A percentile compares a stretch with the other conserved stretches of the same genome.
phyloP scores from a whole-genome alignment of 2,329 filamentous ascomycete species.

The Hypoxylon sp. region DNA sequence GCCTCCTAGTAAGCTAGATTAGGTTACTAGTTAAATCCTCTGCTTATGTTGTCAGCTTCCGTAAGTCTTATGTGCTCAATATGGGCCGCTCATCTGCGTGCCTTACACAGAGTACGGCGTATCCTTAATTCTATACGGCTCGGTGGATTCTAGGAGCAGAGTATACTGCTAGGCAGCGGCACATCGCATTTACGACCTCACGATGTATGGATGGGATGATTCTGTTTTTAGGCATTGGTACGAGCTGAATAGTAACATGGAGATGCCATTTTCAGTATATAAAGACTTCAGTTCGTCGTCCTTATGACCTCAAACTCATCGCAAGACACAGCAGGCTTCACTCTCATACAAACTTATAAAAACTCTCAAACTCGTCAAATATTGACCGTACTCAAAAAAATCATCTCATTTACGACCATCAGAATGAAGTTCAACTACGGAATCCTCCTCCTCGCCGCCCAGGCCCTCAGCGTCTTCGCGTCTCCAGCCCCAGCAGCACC shows the following conservation, averaged over 20 bases:
- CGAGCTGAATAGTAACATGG: neutral
- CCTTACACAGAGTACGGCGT: neutral
- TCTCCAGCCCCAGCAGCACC: constrained; percentile 9
- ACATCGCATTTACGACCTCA: neutral
- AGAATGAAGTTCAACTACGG: constrained; percentile 19
- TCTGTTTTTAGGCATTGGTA: neutral
- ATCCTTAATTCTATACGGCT: neutral
- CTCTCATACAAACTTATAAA: neutral
- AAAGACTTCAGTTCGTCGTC: neutral
- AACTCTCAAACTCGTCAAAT: neutral
- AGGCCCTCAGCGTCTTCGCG: constrained; percentile 7
- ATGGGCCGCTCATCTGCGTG: neutral
- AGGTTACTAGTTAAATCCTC: neutral
- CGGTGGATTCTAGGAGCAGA: neutral
- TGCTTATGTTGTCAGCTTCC: constrained; percentile 4
- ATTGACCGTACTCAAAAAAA: neutral
- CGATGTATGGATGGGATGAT: neutral
- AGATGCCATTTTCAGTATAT: neutral
- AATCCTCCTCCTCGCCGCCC: constrained; percentile 22
- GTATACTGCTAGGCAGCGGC: neutral
- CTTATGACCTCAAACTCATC: neutral
- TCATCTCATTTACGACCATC: neutral
- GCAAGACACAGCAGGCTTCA: neutral
- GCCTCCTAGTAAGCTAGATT: neutral
- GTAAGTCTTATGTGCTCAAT: neutral